Percentiles rank a stretch among this genome's conserved stretches.
phyloP scores from a whole-genome alignment of 306 rosid genomes.

The Cucurbita pepo region DNA sequence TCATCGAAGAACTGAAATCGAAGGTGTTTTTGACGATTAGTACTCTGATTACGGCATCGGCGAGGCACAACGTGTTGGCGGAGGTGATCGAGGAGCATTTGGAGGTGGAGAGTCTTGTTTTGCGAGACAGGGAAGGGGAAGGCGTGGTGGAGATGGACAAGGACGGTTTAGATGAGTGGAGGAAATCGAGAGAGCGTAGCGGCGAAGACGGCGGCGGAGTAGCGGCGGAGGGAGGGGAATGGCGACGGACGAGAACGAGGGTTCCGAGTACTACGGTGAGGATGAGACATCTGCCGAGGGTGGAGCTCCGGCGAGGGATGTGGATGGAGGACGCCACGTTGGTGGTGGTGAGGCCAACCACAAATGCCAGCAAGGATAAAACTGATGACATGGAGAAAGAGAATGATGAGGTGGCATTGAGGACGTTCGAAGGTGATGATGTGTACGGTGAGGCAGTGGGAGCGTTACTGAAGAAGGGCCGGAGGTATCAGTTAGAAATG shows the following conservation, averaged over 20 bases:
- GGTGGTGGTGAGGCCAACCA: conserved; percentile 27
- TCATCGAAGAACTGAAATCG: conserved; percentile 21
- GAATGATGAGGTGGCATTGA: conserved; percentile 17
- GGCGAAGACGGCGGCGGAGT: neutral
- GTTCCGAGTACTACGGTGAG: conserved; percentile 32
- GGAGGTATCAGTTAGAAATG: conserved; percentile 22
- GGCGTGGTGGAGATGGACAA: conserved; percentile 27
- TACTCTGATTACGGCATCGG: conserved; percentile 29
- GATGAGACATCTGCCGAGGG: conserved; percentile 21
- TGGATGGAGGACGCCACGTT: conserved; percentile 30
- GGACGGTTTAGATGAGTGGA: conserved; percentile 15
- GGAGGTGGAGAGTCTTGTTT: conserved; percentile 11
- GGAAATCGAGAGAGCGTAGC: neutral
- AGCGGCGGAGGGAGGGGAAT: conserved; percentile 3
- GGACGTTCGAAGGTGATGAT: conserved; percentile 17
- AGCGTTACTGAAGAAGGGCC: conserved; percentile 15
- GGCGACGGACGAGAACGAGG: conserved; percentile 15
- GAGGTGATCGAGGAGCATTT: conserved; percentile 20
- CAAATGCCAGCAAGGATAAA: neutral
- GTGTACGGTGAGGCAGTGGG: conserved; percentile 19
- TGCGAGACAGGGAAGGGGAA: conserved; percentile 28
- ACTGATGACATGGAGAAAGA: conserved; percentile 10
- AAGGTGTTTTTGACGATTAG: conserved; percentile 30
- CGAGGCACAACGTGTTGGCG: conserved; percentile 28
- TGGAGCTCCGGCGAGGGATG: conserved; percentile 15